Percentiles rank a stretch among this genome's conserved stretches.
phyloP scores from a whole-genome alignment of 192 early-diverging fungal genomes.

The Mortierella antarctica region DNA sequence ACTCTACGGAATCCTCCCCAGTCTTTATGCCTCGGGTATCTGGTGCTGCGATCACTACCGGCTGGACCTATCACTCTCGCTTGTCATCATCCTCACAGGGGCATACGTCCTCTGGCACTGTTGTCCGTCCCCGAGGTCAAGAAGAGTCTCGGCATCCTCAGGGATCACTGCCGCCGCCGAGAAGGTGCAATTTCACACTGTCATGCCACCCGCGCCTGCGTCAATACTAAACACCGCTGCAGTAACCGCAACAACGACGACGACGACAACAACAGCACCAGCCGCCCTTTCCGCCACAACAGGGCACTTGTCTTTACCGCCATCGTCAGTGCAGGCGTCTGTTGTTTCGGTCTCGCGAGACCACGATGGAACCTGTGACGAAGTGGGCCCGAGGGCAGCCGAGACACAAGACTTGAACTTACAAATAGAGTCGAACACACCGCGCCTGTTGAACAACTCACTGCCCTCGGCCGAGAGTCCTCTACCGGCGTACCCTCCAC shows the following conservation, averaged over 20 bases:
- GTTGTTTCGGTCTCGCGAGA: too few relatives aligned
- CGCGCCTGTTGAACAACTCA: too few relatives aligned
- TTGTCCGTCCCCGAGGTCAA: not conserved
- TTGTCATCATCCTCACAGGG: not conserved
- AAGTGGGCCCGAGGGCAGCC: too few relatives aligned
- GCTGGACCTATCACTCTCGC: not conserved
- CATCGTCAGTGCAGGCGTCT: too few relatives aligned
- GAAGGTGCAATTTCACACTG: not conserved
- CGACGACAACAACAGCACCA: not conserved
- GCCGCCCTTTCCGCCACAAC: not conserved
- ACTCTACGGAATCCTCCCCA: not conserved
- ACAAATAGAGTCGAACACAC: too few relatives aligned
- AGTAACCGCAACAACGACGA: not conserved
- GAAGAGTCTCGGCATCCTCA: not conserved
- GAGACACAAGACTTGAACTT: too few relatives aligned
- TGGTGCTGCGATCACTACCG: conserved; percentile 41
- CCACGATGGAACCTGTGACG: too few relatives aligned
- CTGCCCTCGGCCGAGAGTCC: too few relatives aligned
- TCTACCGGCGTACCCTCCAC: conserved; percentile 4
- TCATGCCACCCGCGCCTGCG: not conserved
- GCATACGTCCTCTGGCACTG: not conserved
- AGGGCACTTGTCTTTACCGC: too few relatives aligned
- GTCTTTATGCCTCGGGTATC: conserved; percentile 1
- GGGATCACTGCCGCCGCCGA: not conserved
- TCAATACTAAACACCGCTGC: not conserved